phyloP scores from a whole-genome alignment of 73 alveolate genomes.

The Tetrahymena malaccensis region DNA sequence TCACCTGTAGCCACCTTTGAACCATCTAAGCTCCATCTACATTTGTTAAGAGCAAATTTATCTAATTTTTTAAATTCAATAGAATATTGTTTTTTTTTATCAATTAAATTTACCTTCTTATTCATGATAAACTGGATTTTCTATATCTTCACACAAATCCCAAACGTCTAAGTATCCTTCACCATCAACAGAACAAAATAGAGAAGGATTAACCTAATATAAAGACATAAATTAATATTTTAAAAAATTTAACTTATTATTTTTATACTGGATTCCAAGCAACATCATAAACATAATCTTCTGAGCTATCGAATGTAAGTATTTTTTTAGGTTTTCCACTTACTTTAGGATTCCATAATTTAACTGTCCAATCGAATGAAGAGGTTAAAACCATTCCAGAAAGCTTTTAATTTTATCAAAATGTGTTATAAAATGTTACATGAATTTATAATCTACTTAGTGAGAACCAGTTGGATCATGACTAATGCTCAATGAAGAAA shows the following conservation, averaged over 20 bases:
- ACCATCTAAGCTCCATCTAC: constrained; percentile 88
- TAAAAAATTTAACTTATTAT: neutral
- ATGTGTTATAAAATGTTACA: too few relatives aligned
- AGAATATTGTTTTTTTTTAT: neutral
- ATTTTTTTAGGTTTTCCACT: constrained; percentile 49
- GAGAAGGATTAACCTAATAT: constrained; percentile 54
- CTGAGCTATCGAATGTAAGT: constrained; percentile 64
- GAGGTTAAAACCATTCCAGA: constrained; percentile 47
- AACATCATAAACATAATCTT: constrained; percentile 82
- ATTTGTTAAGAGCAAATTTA: constrained; percentile 63
- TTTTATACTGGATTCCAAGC: constrained; percentile 79
- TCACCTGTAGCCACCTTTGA: constrained; percentile 85
- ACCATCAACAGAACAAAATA: constrained; percentile 85
- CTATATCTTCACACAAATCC: constrained; percentile 84
- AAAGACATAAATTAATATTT: neutral
- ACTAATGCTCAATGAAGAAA: constrained; percentile 54
- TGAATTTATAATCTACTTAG: constrained; percentile 2
- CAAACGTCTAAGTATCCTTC: constrained; percentile 85
- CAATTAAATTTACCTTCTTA: neutral
- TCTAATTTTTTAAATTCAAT: constrained; percentile 55
- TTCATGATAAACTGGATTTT: constrained; percentile 50
- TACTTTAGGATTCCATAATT: constrained; percentile 77
- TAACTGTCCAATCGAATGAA: constrained; percentile 89
- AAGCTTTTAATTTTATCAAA: constrained; percentile 30
- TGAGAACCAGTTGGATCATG: constrained; percentile 56